Base-by-base conservation (phyloP, 2,329 filamentous ascomycete genomes). In the Hymenoscyphus repandus region DNA sequence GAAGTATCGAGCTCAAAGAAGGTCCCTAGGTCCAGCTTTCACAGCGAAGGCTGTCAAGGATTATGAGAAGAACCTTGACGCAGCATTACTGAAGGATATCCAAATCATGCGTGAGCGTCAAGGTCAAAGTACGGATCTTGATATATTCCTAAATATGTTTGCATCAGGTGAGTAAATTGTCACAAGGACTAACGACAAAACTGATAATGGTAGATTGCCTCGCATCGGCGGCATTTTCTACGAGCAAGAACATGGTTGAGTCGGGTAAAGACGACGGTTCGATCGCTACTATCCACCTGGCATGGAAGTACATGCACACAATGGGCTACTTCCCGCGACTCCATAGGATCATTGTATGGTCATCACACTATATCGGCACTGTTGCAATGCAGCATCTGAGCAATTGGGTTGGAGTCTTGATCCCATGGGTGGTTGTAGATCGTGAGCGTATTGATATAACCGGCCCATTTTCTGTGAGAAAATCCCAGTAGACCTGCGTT, bases 1-100 rank as follows among this genome's bases (percentile, higher is more conserved):
- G 18, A 57, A 57, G 27, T 55, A 55, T 39, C 42, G 52, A 2
- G 18, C 47, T 22, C 55, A 55, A 37, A 45, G 55, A 42, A 37
- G 55, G 22, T 30, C 31, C 10, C 36, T 57, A 3, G 55, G 52
- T 20, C 55, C 52, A 30, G 52, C 48, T 10, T 57, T 55, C 33
- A 47, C 47, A 5, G 47, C 39, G n/a, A 46, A 48, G 33, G 37
- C 45, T 2, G 54, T 57, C 44, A 48, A 49, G 43, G 55, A 57
- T 18, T 32, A 49, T 15, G 55, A 57, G 27, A 20, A n/a, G 6
- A 52, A 53, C 22, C 4, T 55, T 6, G 41, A 53, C 42, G 10
- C 12, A 2, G 43, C 50, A 31, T 15, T 56, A 1, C 15, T 27
- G 30, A 52, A 45, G 32, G 36, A 54, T 31, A 39, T 54, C 22